phyloP scores from a whole-genome alignment of 1,284 basidiomycete genomes.

The Sutorius eximius region DNA sequence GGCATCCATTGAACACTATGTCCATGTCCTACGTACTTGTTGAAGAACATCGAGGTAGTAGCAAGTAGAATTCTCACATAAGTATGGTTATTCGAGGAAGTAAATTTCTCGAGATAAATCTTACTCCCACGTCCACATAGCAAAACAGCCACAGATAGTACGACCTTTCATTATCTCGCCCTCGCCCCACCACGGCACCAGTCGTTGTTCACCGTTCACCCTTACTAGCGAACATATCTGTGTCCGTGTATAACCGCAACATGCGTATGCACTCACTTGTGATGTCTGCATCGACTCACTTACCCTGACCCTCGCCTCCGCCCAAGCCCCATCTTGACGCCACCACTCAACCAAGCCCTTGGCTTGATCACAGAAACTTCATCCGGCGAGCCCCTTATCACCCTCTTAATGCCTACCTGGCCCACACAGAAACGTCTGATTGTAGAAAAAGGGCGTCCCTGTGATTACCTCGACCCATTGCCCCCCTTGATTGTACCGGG shows the following conservation, averaged over 20 bases:
- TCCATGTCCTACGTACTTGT: too few relatives aligned
- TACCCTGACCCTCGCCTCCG: slow-evolving; percentile 26
- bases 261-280: slow-evolving; percentile 71
- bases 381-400: slow-evolving; percentile 52
- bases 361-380: slow-evolving; percentile 65
- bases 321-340: slow-evolving; percentile 85
- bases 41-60: too few relatives aligned
- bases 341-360: slow-evolving; percentile 75
- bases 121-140: too few relatives aligned
- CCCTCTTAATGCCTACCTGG: slow-evolving; percentile 6
- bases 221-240: slow-evolving; percentile 80
- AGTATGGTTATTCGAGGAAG: too few relatives aligned
- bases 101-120: too few relatives aligned
- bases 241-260: slow-evolving; percentile 68
- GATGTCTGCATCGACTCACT: slow-evolving; percentile 67
- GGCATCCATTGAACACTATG: too few relatives aligned
- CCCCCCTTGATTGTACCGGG: slow-evolving; percentile 17
- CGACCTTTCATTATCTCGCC: slow-evolving; percentile 62
- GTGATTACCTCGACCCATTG: slow-evolving; percentile 70
- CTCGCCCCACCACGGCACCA: slow-evolving; percentile 47
- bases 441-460: slow-evolving; percentile 86
- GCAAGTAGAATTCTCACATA: too few relatives aligned
- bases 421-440: slow-evolving; percentile 64
- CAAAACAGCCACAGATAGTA: slow-evolving; percentile 50
- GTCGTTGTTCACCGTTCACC: slow-evolving; percentile 84